Conservation (phyloP, 306 rosid genomes). For the Fragaria ananassa region DNA sequence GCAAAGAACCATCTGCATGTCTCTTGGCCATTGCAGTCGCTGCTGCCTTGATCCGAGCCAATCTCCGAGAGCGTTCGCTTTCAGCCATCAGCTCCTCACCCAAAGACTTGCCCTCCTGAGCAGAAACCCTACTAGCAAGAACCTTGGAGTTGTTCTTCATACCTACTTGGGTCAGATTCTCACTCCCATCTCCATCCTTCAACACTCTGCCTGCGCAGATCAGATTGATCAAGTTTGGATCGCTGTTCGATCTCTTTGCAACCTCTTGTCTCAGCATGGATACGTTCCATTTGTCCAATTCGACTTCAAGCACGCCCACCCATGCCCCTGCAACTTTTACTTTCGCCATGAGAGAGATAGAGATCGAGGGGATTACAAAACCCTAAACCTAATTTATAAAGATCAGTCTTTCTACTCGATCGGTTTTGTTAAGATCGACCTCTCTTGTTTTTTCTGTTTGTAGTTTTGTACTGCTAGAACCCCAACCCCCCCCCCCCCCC, state of each 20-base stretch:
- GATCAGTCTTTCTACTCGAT: background rate
- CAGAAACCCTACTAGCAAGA: conserved; percentile 45
- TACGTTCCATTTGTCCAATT: conserved; percentile 63
- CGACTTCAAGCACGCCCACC: conserved; percentile 70
- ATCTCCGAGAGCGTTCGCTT: conserved; percentile 65
- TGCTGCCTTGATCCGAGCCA: conserved; percentile 69
- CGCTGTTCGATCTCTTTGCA: conserved; percentile 59
- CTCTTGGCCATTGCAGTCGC: conserved; percentile 61
- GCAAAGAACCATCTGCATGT: conserved; percentile 71
- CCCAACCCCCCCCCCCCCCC: no score
- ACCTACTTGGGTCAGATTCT: conserved; percentile 55
- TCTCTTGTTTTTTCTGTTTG: no score
- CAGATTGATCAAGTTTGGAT: conserved; percentile 56
- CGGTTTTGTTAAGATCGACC: background rate
- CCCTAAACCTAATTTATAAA: background rate
- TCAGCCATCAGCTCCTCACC: conserved; percentile 53
- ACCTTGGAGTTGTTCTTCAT: conserved; percentile 65
- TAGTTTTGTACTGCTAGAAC: background rate
- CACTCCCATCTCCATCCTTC: conserved; percentile 54
- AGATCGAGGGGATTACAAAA: background rate
- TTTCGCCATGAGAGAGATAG: conserved; percentile 53
- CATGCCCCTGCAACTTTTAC: conserved; percentile 80
- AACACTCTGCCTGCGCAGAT: conserved; percentile 71
- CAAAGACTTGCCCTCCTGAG: conserved; percentile 48
- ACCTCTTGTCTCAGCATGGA: conserved; percentile 57